Percentiles rank a stretch among this genome's conserved stretches.
Conservation (phyloP, 2,329 filamentous ascomycete species). For the Nectriaceae sp. region DNA sequence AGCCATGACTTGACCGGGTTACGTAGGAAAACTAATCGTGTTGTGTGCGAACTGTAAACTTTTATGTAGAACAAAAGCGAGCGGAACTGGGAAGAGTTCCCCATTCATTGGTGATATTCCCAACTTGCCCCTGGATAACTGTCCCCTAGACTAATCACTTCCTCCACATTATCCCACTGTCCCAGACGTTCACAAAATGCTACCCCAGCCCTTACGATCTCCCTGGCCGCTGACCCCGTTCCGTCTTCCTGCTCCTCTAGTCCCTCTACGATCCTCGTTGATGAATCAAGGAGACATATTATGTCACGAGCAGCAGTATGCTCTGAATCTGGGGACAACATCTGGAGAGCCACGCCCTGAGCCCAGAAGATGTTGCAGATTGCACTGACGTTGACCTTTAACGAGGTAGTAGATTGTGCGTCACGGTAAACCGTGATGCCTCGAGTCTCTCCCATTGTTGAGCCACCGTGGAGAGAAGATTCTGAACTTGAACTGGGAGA, state of each 20-base stretch:
- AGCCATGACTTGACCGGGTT: no score
- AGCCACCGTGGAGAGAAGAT: background rate
- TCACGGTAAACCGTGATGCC: background rate
- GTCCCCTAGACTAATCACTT: background rate
- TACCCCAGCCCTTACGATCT: constrained; percentile 1
- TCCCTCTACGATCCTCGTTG: background rate
- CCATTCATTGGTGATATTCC: no score
- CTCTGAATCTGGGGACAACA: constrained; percentile 2
- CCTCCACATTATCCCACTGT: background rate
- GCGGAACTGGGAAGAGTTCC: no score
- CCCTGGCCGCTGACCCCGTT: background rate
- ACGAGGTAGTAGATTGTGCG: background rate
- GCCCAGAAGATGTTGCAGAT: constrained; percentile 10
- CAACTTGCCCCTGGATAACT: background rate
- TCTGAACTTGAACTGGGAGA: no score
- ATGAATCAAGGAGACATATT: background rate
- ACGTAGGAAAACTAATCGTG: no score
- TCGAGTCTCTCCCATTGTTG: background rate
- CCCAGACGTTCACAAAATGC: constrained; percentile 3
- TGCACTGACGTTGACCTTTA: constrained; percentile 5
- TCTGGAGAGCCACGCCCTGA: constrained; percentile 2
- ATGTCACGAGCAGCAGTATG: background rate
- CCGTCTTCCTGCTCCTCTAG: background rate
- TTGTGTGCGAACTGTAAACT: no score
- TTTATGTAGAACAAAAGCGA: no score